These are phyloP conservation scores for Schizopora paradoxa DNA, from an alignment of 1,284 basidiomycete species.

Conservation along the genomic window DNA sequence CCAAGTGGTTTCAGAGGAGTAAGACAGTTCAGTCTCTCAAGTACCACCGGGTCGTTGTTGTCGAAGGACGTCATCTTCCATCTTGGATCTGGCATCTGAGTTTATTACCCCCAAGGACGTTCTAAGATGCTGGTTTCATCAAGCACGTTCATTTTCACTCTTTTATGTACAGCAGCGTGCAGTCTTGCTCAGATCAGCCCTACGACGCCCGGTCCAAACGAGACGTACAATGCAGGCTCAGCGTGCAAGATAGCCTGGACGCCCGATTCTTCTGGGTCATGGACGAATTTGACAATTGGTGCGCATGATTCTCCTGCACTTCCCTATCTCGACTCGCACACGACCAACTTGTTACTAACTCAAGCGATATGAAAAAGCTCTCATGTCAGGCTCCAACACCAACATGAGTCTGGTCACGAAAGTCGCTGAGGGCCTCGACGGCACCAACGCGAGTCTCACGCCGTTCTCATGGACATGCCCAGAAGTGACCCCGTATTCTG, in stretches of 20 bases:
- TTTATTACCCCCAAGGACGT: too few relatives aligned
- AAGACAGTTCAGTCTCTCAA: too few relatives aligned
- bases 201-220: constrained; percentile 35
- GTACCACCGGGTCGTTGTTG: too few relatives aligned
- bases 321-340: not conserved
- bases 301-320: constrained; percentile 8
- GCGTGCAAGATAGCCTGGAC: constrained; percentile 30
- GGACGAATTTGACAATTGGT: constrained; percentile 37
- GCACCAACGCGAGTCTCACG: constrained; percentile 29
- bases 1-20: too few relatives aligned
- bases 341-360: not conserved
- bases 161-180: constrained; percentile 2
- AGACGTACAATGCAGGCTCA: constrained; percentile 31
- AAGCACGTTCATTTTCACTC: not conserved
- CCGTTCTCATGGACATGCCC: constrained; percentile 36
- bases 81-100: too few relatives aligned
- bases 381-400: constrained; percentile 37
- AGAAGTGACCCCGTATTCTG: constrained; percentile 33
- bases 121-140: constrained; percentile 4
- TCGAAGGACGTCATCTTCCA: too few relatives aligned
- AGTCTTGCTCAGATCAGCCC: constrained; percentile 28
- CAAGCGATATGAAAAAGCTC: constrained; percentile 21
- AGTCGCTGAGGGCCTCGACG: constrained; percentile 30
- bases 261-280: constrained; percentile 27
- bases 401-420: constrained; percentile 32